These are phyloP conservation scores for Claviceps sp. DNA, from an alignment of 2,329 filamentous ascomycete genomes.

Conservation along the genomic window DNA sequence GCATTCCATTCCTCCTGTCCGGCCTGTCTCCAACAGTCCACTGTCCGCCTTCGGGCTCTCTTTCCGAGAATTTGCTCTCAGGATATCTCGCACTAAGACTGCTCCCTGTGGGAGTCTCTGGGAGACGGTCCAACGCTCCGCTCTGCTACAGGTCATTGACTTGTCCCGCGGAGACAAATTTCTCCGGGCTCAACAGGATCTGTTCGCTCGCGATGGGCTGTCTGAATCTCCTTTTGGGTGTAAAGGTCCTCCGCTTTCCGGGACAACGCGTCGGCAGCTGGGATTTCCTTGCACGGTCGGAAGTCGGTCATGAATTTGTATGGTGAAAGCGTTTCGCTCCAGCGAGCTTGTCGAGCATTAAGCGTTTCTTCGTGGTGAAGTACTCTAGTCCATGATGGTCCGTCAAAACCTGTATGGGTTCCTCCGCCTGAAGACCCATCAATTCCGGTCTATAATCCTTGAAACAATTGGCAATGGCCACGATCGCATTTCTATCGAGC, in stretches of 20 bases:
- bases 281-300: not conserved
- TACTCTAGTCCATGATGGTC: not conserved
- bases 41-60: too few relatives aligned
- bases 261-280: not conserved
- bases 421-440: not conserved
- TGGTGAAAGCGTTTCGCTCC: not conserved
- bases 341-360: not conserved
- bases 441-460: not conserved
- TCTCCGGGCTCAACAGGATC: not conserved
- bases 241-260: not conserved
- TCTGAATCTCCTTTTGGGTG: not conserved
- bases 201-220: not conserved
- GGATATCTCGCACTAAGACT: not conserved
- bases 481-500: too few relatives aligned
- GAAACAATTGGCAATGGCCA: not conserved
- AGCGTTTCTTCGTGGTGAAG: not conserved
- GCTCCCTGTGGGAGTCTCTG: not conserved
- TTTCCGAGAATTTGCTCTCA: not conserved
- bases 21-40: not conserved
- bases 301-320: not conserved
- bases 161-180: not conserved
- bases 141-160: too few relatives aligned
- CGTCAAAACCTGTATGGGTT: not conserved
- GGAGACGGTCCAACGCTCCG: too few relatives aligned
- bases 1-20: not conserved